Evolutionary conservation across 2,329 filamentous ascomycete species (phyloP).

Genomic region (Exophiala dermatitidis): DNA sequence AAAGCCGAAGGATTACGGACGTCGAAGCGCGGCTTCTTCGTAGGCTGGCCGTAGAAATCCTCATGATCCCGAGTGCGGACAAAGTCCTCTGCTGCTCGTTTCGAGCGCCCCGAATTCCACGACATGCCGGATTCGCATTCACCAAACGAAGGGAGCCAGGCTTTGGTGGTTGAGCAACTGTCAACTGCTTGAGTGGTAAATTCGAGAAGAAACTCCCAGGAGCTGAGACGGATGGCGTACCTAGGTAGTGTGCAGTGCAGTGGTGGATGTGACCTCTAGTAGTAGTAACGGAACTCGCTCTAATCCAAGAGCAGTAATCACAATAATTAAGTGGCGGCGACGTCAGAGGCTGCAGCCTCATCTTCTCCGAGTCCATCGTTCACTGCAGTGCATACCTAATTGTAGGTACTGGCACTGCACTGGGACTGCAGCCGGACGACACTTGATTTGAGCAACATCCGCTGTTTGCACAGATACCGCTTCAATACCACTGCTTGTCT

Average conservation of each 20-base stretch:
- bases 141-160: not conserved
- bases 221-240: not conserved
- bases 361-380: not conserved
- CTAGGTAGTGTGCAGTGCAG: not conserved
- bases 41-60: slow-evolving; percentile 36
- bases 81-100: slow-evolving; percentile 75
- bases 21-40: slow-evolving; percentile 86
- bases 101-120: slow-evolving; percentile 45
- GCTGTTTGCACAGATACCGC: not conserved
- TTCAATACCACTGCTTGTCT: not conserved
- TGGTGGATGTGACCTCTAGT: no score
- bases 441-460: not conserved
- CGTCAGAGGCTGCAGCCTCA: slow-evolving; percentile 2
- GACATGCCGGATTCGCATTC: slow-evolving; percentile 1
- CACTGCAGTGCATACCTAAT: not conserved
- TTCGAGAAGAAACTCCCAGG: not conserved
- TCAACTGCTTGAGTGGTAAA: not conserved
- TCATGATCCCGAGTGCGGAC: slow-evolving; percentile 60
- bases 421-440: no score
- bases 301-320: not conserved
- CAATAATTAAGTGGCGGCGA: not conserved
- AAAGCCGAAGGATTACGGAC: slow-evolving; percentile 88
- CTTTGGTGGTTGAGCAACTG: no score
- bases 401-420: no score
- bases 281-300: not conserved